phyloP scores from a whole-genome alignment of 2,329 filamentous ascomycete species.

The Trichoderma gracile region DNA sequence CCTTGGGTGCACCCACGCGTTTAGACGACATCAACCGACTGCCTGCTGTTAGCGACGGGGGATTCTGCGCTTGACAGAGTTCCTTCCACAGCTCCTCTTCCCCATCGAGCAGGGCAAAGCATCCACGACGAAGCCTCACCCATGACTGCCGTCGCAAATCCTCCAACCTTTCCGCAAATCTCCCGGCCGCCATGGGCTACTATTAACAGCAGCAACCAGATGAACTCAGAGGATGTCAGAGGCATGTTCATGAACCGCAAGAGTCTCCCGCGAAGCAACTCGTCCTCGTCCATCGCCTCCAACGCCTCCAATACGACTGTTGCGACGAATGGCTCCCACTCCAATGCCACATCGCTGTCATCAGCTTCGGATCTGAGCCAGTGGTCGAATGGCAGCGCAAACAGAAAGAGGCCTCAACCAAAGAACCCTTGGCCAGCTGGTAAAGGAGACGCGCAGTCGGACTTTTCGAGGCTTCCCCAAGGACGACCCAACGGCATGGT shows the following conservation, averaged over 20 bases:
- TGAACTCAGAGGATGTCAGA: conserved; percentile 81
- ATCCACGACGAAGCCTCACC: conserved; percentile 37
- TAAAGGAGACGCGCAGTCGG: conserved; percentile 50
- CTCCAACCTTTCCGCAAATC: conserved; percentile 63
- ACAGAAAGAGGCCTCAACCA: conserved; percentile 54
- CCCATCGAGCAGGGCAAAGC: conserved; percentile 29
- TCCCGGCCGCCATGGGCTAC: conserved; percentile 65
- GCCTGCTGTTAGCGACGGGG: conserved; percentile 10
- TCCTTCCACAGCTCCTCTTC: conserved; percentile 27
- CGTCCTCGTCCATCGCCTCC: conserved; percentile 81
- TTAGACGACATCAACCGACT: background rate
- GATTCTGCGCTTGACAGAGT: background rate
- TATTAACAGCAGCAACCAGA: conserved; percentile 63
- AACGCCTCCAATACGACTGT: conserved; percentile 64
- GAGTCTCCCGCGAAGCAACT: conserved; percentile 81
- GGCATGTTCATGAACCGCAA: conserved; percentile 91
- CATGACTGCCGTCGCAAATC: conserved; percentile 70
- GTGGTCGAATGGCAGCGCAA: conserved; percentile 50
- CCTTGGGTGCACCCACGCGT: conserved; percentile 16
- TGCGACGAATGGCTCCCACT: conserved; percentile 59
- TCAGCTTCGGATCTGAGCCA: conserved; percentile 51
- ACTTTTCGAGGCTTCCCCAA: conserved; percentile 49
- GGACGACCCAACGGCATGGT: conserved; percentile 48
- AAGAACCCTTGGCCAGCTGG: conserved; percentile 53
- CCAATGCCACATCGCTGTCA: conserved; percentile 59